Conservation (phyloP, 768 basidiomycete genomes). For the Boletus vinaceobasis region DNA sequence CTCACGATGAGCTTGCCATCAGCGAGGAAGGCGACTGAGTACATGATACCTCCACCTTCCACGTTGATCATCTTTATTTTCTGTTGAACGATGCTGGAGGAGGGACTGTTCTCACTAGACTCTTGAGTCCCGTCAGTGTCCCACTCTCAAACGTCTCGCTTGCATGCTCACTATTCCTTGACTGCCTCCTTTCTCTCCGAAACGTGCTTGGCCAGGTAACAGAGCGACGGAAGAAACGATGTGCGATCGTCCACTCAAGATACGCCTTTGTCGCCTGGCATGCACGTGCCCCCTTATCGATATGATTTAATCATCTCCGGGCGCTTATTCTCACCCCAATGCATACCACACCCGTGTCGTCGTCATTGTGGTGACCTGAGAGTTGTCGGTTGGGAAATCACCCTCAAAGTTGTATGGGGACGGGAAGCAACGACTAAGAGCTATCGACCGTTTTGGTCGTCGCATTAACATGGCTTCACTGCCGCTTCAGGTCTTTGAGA, state of each 20-base stretch:
- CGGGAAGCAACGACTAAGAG: no score
- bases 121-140: background rate
- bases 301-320: background rate
- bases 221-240: background rate
- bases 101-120: background rate
- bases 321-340: no score
- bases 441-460: conserved; percentile 27
- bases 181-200: background rate
- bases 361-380: no score
- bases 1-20: background rate
- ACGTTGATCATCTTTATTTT: no score
- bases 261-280: background rate
- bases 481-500: conserved; percentile 17
- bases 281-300: background rate
- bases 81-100: background rate
- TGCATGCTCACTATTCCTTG: background rate
- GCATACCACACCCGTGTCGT: no score
- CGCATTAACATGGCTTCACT: conserved; percentile 25
- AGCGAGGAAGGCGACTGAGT: background rate
- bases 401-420: no score
- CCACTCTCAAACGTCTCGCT: background rate
- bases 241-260: background rate
- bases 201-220: background rate
- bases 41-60: no score
- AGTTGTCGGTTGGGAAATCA: no score